Evolutionary conservation across 345 rosid species (phyloP).

Genomic region (Litchi chinensis): DNA sequence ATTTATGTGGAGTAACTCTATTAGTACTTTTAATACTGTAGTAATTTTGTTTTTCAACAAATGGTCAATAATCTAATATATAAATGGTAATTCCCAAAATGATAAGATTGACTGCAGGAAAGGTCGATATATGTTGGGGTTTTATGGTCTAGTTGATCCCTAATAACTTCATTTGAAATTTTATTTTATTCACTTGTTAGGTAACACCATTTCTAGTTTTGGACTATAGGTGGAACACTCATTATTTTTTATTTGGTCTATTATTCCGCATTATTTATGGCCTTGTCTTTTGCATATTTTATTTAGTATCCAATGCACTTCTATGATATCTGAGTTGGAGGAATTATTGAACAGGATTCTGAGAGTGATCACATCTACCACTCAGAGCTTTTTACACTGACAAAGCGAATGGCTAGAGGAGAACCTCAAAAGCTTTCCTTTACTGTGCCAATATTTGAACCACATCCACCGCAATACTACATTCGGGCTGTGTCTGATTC

Average conservation of each 20-base stretch:
- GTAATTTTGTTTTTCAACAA: not conserved
- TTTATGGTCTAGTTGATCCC: no score
- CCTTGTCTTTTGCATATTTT: not conserved
- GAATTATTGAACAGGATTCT: slow-evolving; percentile 65
- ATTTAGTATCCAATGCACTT: slow-evolving; percentile 6
- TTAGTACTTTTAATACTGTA: not conserved
- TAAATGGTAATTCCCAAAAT: not conserved
- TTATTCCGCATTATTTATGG: not conserved
- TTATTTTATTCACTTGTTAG: not conserved
- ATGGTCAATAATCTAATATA: not conserved
- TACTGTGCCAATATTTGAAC: slow-evolving; percentile 96
- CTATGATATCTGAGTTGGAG: slow-evolving; percentile 11
- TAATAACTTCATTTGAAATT: not conserved
- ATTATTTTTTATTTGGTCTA: not conserved
- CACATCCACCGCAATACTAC: slow-evolving; percentile 97
- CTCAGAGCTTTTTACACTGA: slow-evolving; percentile 89
- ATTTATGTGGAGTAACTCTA: not conserved
- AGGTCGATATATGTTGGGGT: not conserved
- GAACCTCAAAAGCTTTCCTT: slow-evolving; percentile 91
- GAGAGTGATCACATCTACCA: slow-evolving; percentile 97
- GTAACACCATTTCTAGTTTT: not conserved
- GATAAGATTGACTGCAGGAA: not conserved
- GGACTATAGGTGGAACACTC: not conserved
- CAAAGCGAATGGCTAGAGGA: slow-evolving; percentile 83
- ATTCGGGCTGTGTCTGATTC: slow-evolving; percentile 97